Percentiles rank a stretch among this genome's conserved stretches.
Conservation (phyloP, 768 basidiomycete genomes). For the Russula foetens region DNA sequence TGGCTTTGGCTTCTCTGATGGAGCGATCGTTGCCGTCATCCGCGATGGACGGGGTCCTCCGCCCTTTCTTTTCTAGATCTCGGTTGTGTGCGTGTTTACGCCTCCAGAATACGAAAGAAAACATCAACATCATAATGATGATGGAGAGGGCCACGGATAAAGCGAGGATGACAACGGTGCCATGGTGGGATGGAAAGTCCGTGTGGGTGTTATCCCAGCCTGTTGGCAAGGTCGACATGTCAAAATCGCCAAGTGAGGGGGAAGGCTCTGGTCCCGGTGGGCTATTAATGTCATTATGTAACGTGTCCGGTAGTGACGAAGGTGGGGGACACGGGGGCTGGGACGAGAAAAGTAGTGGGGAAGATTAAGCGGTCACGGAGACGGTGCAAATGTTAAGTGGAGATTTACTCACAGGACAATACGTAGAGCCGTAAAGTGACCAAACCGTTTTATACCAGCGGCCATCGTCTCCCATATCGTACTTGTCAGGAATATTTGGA, state of each 20-base stretch:
- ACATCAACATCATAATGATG: constrained; percentile 52
- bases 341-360: constrained; percentile 23
- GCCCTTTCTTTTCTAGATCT: constrained; percentile 48
- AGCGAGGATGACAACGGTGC: constrained; percentile 31
- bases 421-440: constrained; percentile 64
- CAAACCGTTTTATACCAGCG: constrained; percentile 30
- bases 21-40: constrained; percentile 26
- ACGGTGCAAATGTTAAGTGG: not conserved
- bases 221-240: constrained; percentile 20
- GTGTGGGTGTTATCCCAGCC: constrained; percentile 18
- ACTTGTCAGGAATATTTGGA: constrained; percentile 19
- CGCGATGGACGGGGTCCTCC: constrained; percentile 23
- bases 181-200: not conserved
- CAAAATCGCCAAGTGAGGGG: constrained; percentile 17
- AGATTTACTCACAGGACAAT: constrained; percentile 41
- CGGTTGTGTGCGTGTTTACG: constrained; percentile 31
- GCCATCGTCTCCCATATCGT: constrained; percentile 20
- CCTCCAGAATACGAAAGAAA: constrained; percentile 55
- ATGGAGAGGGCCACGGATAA: constrained; percentile 58
- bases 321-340: not conserved
- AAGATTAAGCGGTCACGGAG: constrained; percentile 23
- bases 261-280: not conserved
- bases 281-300: not conserved
- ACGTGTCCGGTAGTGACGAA: not conserved
- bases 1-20: constrained; percentile 36